phyloP scores from a whole-genome alignment of 129 eudicot species.

The Ambrosia artemisiifolia region DNA sequence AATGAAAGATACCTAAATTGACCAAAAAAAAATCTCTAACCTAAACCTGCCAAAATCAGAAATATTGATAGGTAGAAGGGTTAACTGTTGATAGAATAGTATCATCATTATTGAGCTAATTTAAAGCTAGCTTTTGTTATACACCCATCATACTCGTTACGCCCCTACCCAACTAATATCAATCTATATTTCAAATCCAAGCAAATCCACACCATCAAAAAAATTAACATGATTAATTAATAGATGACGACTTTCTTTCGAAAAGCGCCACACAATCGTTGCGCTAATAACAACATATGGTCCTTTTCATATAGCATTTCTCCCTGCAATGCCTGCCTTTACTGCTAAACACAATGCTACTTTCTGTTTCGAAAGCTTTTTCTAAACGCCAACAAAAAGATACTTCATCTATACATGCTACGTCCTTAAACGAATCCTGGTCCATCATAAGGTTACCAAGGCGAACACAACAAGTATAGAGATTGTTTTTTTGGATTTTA shows the following conservation, averaged over 20 bases:
- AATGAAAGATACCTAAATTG: background rate
- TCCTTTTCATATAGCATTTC: background rate
- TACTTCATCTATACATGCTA: background rate
- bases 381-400: constrained; percentile 1
- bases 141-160: background rate
- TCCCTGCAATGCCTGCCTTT: background rate
- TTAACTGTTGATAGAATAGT: background rate
- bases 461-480: too few relatives aligned
- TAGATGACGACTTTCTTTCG: background rate
- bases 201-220: constrained; percentile 1
- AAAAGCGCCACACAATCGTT: background rate
- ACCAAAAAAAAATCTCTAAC: background rate
- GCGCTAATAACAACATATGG: background rate
- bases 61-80: background rate
- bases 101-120: background rate
- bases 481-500: too few relatives aligned
- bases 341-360: background rate
- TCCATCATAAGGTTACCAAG: background rate
- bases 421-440: background rate
- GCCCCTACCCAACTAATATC: background rate
- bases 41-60: background rate
- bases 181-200: background rate
- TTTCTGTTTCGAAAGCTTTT: background rate
- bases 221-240: background rate
- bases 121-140: background rate